phyloP scores from a whole-genome alignment of 163 green algal genomes.

The Chlamydomonas reinhardtii region DNA sequence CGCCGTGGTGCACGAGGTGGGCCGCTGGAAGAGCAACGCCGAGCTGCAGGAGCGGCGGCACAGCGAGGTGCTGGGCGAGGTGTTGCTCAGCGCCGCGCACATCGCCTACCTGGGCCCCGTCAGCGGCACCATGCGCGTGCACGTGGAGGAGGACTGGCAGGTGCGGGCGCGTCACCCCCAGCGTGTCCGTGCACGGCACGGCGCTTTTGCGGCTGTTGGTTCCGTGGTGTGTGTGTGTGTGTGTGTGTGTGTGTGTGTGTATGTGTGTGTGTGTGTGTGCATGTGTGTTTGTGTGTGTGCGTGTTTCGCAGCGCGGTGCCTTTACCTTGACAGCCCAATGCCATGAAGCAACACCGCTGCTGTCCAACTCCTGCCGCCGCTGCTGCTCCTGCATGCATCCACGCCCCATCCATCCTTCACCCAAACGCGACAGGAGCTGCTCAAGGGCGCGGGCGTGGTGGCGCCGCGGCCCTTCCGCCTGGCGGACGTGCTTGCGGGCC shows the following conservation, averaged over 20 bases:
- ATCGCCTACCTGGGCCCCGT: slow-evolving; percentile 58
- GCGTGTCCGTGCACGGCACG: too few species aligned
- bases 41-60: slow-evolving; percentile 49
- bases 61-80: slow-evolving; percentile 59
- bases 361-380: background rate
- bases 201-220: too few species aligned
- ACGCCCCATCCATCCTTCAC: background rate
- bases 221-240: too few species aligned
- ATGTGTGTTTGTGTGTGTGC: too few species aligned
- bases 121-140: slow-evolving; percentile 36
- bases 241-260: background rate
- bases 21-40: slow-evolving; percentile 46
- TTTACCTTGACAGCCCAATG: too few species aligned
- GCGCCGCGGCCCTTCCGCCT: slow-evolving; percentile 39
- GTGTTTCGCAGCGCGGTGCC: too few species aligned
- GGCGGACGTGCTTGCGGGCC: slow-evolving; percentile 16
- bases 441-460: background rate
- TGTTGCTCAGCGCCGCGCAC: slow-evolving; percentile 48
- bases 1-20: slow-evolving; percentile 54
- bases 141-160: slow-evolving; percentile 48
- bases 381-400: background rate
- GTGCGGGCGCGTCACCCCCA: too few species aligned
- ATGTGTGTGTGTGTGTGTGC: background rate
- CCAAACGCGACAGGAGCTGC: slow-evolving; percentile 5
- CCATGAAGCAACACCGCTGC: too few species aligned